Conservation (phyloP, 495 filamentous ascomycete genomes). For the Thozetella sp. region DNA sequence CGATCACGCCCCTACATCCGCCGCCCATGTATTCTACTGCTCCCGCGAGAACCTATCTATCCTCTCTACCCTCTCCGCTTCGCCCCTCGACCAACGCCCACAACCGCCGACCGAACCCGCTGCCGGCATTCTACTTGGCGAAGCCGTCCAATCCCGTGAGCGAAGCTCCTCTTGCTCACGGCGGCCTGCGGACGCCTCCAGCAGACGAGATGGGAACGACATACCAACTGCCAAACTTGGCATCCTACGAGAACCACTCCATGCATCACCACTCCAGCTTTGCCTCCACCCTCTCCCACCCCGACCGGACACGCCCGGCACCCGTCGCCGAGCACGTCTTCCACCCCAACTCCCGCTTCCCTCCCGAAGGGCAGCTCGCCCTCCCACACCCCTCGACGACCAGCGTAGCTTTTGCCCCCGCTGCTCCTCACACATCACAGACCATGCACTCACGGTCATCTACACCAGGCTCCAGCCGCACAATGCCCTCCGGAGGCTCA, state of each 20-base stretch:
- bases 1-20: background rate
- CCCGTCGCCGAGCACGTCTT: constrained; percentile 25
- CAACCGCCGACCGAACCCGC: constrained; percentile 1
- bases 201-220: constrained; percentile 50
- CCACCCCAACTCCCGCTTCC: constrained; percentile 20
- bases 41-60: constrained; percentile 2
- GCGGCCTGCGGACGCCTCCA: constrained; percentile 52
- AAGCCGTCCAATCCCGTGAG: background rate
- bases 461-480: constrained; percentile 29
- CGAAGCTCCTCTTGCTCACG: background rate
- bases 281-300: constrained; percentile 17
- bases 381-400: constrained; percentile 9
- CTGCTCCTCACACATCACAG: constrained; percentile 10
- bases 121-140: background rate
- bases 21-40: constrained; percentile 21
- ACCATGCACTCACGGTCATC: constrained; percentile 24
- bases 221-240: constrained; percentile 42
- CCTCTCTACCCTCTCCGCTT: constrained; percentile 11
- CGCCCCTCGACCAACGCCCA: constrained; percentile 1
- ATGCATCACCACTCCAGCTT: constrained; percentile 32
- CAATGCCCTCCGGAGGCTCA: constrained; percentile 21
- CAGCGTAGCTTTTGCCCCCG: constrained; percentile 8
- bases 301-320: constrained; percentile 21
- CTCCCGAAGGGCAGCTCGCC: constrained; percentile 3
- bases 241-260: constrained; percentile 39